Evolutionary conservation across 208 protist species (phyloP).

Genomic region (Leishmania guyanensis): DNA sequence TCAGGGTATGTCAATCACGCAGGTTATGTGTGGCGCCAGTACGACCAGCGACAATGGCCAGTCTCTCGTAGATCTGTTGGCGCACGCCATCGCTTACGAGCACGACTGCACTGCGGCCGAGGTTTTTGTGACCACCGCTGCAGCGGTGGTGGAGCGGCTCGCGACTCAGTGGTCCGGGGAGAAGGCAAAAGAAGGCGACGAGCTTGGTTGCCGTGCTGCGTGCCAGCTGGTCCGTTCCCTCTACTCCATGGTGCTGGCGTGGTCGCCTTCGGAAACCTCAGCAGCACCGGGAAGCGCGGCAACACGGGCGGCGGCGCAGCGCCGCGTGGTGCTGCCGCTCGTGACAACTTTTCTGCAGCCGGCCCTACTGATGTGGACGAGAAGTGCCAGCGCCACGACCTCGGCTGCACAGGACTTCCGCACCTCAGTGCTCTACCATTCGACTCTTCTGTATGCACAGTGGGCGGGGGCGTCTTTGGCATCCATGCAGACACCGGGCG

Average conservation of each 20-base stretch:
- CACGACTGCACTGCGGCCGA: slow-evolving; percentile 26
- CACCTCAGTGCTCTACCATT: slow-evolving; percentile 38
- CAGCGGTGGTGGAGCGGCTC: slow-evolving; percentile 25
- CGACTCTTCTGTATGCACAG: slow-evolving; percentile 44
- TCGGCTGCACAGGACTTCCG: slow-evolving; percentile 15
- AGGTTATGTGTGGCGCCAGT: slow-evolving; percentile 33
- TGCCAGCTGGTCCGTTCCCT: slow-evolving; percentile 28
- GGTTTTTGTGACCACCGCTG: slow-evolving; percentile 31
- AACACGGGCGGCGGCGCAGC: background rate
- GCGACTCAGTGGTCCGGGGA: slow-evolving; percentile 3
- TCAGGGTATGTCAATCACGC: slow-evolving; percentile 43
- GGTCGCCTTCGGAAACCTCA: slow-evolving; percentile 14
- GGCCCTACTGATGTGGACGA: slow-evolving; percentile 15
- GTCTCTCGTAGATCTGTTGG: slow-evolving; percentile 58
- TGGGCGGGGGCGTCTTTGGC: background rate
- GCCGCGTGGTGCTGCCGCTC: slow-evolving; percentile 33
- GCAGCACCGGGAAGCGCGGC: background rate
- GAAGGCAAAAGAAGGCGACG: background rate
- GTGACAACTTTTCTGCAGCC: slow-evolving; percentile 17
- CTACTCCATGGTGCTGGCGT: slow-evolving; percentile 29
- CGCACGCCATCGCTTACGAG: slow-evolving; percentile 45
- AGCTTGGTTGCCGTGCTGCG: slow-evolving; percentile 12
- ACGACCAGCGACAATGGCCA: slow-evolving; percentile 17
- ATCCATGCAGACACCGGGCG: background rate
- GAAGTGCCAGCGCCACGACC: background rate